Base-by-base conservation (phyloP, 441 rosid species). In the Gossypium schwendimanii region DNA sequence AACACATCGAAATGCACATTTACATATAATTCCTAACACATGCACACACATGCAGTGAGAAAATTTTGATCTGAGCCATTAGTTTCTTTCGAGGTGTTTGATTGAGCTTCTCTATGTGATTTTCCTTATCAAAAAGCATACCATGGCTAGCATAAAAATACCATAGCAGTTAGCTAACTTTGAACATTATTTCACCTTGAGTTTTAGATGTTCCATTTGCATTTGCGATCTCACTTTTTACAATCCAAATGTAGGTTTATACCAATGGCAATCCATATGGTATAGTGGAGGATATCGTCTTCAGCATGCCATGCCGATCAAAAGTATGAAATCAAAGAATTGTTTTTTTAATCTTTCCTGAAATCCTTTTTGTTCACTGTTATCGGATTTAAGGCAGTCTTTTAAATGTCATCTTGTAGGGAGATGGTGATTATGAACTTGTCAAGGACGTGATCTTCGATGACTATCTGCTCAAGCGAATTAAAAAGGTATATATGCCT, bases 301-400 rank as follows among this genome's bases (percentile, higher is more conserved):
- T 92, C 85, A 94, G 99, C 84, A 87, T 92, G 97, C 99, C 97
- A 23, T 94, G 99, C 89, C 77, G 96, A 79, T 94, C 99, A 75
- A 87, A 87, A 61, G 99, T 91, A 55, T 60, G 55, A 20, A 63
- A 12, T 44, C 3, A 10, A 23, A 39, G 26, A 66, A 45, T 0
- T 15, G 2, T 50, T n/a, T 50, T 50, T 57, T 21, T 9, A 1
- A 64, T 11, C 58, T 14, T 50, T 21, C 24, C 3, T 15, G 61
- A 52, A 21, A 64, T 11, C 36, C 28, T 0, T 33, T 28, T 2
- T 11, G 61, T 17, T 71, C 53, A 41, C 24, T 71, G 36, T 28
- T 28, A 9, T 7, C 14, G 4, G 3, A 49, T 44, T 1, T 21
- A 50, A 47, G 3, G 7, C 41, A 45, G 4, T 18, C 14, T 17